These are phyloP conservation scores for Tuber indicum DNA, from an alignment of 495 filamentous ascomycete genomes.

Conservation along the genomic window DNA sequence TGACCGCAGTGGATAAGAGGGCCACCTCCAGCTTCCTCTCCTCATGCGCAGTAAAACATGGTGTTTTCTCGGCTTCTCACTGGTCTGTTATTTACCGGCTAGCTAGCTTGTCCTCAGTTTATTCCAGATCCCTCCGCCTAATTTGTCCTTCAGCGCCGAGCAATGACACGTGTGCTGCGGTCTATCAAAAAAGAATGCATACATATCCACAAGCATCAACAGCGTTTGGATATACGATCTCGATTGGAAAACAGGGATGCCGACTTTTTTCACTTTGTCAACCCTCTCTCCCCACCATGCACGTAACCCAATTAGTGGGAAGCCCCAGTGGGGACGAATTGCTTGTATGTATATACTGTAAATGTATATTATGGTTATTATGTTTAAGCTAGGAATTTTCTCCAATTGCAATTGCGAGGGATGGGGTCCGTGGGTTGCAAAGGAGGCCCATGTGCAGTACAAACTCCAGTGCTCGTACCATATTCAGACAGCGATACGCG, in stretches of 20 bases:
- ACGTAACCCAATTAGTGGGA: neutral
- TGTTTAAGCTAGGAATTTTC: neutral
- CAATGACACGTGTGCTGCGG: neutral
- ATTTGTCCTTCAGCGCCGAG: neutral
- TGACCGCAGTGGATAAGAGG: neutral
- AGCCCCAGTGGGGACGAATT: neutral
- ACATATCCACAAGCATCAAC: neutral
- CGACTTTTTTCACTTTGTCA: neutral
- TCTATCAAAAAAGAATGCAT: neutral
- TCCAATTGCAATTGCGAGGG: neutral
- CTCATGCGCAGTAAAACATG: neutral
- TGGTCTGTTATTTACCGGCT: neutral
- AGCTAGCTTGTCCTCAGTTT: neutral
- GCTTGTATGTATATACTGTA: neutral
- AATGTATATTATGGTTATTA: neutral
- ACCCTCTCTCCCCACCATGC: neutral
- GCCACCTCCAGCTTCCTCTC: neutral
- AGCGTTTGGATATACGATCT: neutral
- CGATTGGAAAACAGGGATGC: slow-evolving; percentile 3
- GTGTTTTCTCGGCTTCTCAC: neutral
- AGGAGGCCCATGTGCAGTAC: neutral
- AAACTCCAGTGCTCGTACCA: neutral
- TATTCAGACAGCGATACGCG: neutral
- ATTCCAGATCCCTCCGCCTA: neutral
- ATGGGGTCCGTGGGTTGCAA: neutral